Conservation (phyloP, 176 grass and related monocot species). For the Pontederia paniculata region DNA sequence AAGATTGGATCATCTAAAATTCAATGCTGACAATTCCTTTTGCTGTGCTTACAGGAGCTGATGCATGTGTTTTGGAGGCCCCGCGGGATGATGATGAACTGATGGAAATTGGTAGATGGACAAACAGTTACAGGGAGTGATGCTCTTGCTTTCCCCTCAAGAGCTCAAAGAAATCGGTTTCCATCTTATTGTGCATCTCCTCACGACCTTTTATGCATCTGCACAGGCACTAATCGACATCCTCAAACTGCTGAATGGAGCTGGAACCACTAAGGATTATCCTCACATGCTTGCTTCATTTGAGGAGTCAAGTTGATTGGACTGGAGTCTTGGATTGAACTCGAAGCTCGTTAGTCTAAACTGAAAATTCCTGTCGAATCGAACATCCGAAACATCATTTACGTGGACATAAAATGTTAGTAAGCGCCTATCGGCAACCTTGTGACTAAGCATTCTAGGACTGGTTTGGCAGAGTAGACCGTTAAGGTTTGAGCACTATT, state of each 20-base stretch:
- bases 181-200: constrained; percentile 31
- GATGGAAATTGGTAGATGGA: constrained; percentile 21
- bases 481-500: too few relatives aligned
- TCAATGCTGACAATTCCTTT: background rate
- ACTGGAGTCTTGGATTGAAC: constrained; percentile 27
- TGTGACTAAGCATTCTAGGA: too few relatives aligned
- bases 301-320: constrained; percentile 30
- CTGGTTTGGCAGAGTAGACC: too few relatives aligned
- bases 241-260: constrained; percentile 19
- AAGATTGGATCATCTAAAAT: too few relatives aligned
- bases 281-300: constrained; percentile 30
- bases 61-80: constrained; percentile 36
- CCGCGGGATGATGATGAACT: constrained; percentile 33
- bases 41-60: constrained; percentile 26
- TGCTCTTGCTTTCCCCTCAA: constrained; percentile 31
- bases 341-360: constrained; percentile 23
- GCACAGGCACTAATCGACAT: constrained; percentile 30
- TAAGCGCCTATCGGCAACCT: too few relatives aligned
- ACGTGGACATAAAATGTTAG: too few relatives aligned
- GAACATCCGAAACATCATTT: too few relatives aligned
- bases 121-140: constrained; percentile 20
- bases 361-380: too few relatives aligned
- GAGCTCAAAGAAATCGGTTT: constrained; percentile 41
- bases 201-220: constrained; percentile 34
- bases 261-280: constrained; percentile 25